Evolutionary conservation across 2,329 filamentous ascomycete species (phyloP), one percentile per base, ranked within the genome.

Genomic region (Penicillium sclerotigenum): DNA sequence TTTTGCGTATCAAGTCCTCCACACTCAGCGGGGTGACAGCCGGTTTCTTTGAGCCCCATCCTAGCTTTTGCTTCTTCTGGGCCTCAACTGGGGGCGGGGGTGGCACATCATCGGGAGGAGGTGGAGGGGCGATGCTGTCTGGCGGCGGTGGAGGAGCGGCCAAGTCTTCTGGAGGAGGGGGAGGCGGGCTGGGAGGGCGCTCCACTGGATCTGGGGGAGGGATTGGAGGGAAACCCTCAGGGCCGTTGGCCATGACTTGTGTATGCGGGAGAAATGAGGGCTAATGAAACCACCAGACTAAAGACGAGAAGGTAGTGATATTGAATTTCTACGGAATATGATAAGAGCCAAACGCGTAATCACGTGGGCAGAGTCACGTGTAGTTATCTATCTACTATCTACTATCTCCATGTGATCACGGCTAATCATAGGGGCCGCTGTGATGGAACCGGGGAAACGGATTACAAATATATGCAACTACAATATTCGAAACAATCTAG

Each of bases 1-100:
- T 95, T 76, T 92, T 88, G 63, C 86, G 85, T 22, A 96, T 76
- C 5, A 96, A 82, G 65, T 96, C 89, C 73, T 96, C 91, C 54
- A 96, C 87, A 70, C 90, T 92, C 46, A 96, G 78, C 9, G 89
- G 89, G 7, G 71, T 69, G 4, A 65, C 55, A 7, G 69, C 59
- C 45, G 71, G 67, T 67, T 74, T 60, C 62, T 76, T 75, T 57
- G 74, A 50, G 42, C 78, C 79, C 79, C 79, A 83, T 63, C 82
- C 81, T 49, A 71, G 66, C 65, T 85, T 83, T 68, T 83, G 83
- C 64, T 81, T 78, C 73, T 80, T 77, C 31, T 70, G 71, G 10
- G 64, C 58, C 6, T 71, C 62, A 4, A 64, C 57, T 7, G 70
- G 67, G 20, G 80, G 77, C 20, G 79, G 75, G 6, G 75, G 80